phyloP scores from a whole-genome alignment of 1,139 yeast species.

The Sugiyamaella neomexicana region DNA sequence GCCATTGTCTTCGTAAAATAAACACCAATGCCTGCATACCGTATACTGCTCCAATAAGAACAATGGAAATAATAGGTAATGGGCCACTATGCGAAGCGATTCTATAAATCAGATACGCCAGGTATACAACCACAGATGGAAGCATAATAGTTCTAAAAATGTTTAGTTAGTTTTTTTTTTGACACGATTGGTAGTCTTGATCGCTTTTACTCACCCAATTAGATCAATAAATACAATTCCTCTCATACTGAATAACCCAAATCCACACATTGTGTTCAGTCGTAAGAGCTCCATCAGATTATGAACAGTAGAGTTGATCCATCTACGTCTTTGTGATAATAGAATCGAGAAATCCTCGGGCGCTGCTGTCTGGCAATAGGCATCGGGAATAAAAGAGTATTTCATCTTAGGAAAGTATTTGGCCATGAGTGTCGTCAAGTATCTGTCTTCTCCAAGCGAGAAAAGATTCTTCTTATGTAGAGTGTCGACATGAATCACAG shows the following conservation, averaged over 20 bases:
- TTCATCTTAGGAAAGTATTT: slow-evolving; percentile 43
- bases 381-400: slow-evolving; percentile 44
- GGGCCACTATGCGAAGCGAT: slow-evolving; percentile 37
- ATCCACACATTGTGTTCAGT: slow-evolving; percentile 45
- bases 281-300: slow-evolving; percentile 44
- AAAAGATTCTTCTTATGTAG: slow-evolving; percentile 46
- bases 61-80: slow-evolving; percentile 43
- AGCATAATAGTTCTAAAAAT: slow-evolving; percentile 41
- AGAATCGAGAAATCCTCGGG: slow-evolving; percentile 45
- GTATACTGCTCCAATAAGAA: slow-evolving; percentile 43
- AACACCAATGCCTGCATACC: slow-evolving; percentile 45
- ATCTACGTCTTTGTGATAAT: slow-evolving; percentile 47
- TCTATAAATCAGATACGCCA: slow-evolving; percentile 43
- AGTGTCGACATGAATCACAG: slow-evolving; percentile 43
- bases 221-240: slow-evolving; percentile 45
- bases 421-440: slow-evolving; percentile 44
- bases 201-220: slow-evolving; percentile 26
- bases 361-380: slow-evolving; percentile 43
- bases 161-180: slow-evolving; percentile 10
- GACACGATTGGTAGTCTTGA: no score
- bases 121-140: slow-evolving; percentile 45
- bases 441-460: slow-evolving; percentile 47
- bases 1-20: slow-evolving; percentile 44
- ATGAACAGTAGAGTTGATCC: slow-evolving; percentile 49
- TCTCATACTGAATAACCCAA: slow-evolving; percentile 46